Base-by-base conservation (phyloP, 495 filamentous ascomycete species). In the Acidomyces sp. region DNA sequence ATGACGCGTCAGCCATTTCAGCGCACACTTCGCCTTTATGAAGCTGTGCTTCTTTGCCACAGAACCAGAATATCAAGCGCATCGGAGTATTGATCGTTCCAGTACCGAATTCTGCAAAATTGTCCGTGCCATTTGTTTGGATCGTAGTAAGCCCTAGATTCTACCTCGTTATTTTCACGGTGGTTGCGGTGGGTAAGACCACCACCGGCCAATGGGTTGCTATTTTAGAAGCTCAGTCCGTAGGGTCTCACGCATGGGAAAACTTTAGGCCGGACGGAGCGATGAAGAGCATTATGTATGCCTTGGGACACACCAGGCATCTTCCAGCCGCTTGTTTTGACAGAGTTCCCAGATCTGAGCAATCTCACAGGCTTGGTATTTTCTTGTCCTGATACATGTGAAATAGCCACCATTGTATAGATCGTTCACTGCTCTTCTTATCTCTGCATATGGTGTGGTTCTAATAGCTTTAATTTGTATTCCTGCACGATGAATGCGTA, bases 241-340 rank as follows among this genome's bases (percentile, higher is more conserved):
- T 74, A 71, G 32, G 71, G 48, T 9, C 70, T 54, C 15, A 73
- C 52, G 43, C 66, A 71, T 11, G 69, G 69, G 22, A 76, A 55
- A 20, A 75, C 57, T 41, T 70, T 66, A 4, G 55, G 54, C 47
- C 74, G 70, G 9, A 69, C 59, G 13, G 52, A 46, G 16, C 72
- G 67, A 24, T 68, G 72, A 7, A 80, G 67, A 6, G 74, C 69
- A 56, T 80, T 75, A 54, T 80, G 80, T 46, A 77, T 66, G 46
- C 36, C 3, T 39, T 39, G 37, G 31, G 13, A 34, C 6, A 34
- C 31, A 18, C 20, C 31, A 9, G 31, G 31, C 7, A 9, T 34
- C 16, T 34, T 65, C 69, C 71, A 82, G 26, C 64, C 64, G 22
- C 72, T 57, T n/a, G 45, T 33, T 4, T 43, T 38, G 34, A n/a